Conservation (phyloP, 2,329 filamentous ascomycete species). For the Claviceps citrina region DNA sequence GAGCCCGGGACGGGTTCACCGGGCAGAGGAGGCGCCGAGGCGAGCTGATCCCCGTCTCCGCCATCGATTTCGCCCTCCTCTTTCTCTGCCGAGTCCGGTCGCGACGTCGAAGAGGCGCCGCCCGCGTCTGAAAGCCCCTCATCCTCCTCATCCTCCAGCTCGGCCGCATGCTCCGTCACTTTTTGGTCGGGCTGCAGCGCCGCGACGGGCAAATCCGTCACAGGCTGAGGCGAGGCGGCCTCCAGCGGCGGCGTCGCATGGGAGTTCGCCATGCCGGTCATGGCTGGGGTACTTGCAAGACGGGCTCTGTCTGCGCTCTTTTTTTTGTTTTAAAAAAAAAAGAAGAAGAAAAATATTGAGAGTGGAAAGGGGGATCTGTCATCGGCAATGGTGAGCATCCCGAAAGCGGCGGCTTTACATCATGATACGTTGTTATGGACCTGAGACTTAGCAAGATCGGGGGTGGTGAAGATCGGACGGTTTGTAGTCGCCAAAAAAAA, state of each 20-base stretch:
- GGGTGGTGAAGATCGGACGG: not conserved
- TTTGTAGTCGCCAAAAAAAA: not conserved
- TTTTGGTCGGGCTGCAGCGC: slow-evolving; percentile 9
- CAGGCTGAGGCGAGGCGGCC: slow-evolving; percentile 5
- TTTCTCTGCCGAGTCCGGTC: not conserved
- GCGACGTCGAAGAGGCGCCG: not conserved
- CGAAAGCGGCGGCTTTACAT: slow-evolving; percentile 16
- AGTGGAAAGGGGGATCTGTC: slow-evolving; percentile 11
- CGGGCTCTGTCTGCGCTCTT: no score
- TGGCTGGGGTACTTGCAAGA: not conserved
- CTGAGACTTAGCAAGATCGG: slow-evolving; percentile 18
- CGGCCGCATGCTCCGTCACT: slow-evolving; percentile 3
- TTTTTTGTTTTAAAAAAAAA: no score
- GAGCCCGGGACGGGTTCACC: slow-evolving; percentile 14
- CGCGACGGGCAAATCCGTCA: slow-evolving; percentile 6
- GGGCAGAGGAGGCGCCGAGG: slow-evolving; percentile 19
- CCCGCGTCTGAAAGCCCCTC: not conserved
- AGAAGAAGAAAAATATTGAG: no score
- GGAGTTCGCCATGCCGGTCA: slow-evolving; percentile 3
- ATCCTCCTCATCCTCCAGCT: not conserved
- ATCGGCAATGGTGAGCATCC: slow-evolving; percentile 24
- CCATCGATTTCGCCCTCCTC: slow-evolving; percentile 4
- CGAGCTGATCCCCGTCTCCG: not conserved
- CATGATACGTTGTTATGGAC: slow-evolving; percentile 24
- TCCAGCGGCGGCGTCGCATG: not conserved